These are phyloP conservation scores for Pisolithus thermaeus DNA, from an alignment of 1,284 basidiomycete species.

Conservation along the genomic window DNA sequence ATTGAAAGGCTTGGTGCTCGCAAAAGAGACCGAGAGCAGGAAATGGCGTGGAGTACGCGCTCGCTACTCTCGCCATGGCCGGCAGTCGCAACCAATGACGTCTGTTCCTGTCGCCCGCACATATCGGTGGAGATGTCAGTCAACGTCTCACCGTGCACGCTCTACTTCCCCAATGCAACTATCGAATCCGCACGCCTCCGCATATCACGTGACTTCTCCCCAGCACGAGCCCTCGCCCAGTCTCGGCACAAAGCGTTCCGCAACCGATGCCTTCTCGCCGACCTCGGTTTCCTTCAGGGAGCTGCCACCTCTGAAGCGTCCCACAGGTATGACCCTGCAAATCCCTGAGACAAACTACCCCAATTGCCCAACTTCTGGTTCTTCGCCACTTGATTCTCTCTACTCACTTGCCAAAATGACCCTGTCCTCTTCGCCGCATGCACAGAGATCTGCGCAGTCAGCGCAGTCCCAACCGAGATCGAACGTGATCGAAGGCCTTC, in stretches of 20 bases:
- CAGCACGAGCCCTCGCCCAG: constrained; percentile 31
- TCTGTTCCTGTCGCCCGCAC: constrained; percentile 25
- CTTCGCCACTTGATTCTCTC: constrained; percentile 58
- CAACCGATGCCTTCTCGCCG: constrained; percentile 75
- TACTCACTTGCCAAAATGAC: constrained; percentile 60
- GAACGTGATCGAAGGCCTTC: constrained; percentile 31
- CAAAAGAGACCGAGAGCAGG: constrained; percentile 63
- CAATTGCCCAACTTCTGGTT: constrained; percentile 25
- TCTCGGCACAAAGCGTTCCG: constrained; percentile 60
- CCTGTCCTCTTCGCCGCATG: constrained; percentile 34
- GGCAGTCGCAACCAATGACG: constrained; percentile 22
- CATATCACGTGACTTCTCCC: constrained; percentile 19
- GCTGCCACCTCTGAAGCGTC: constrained; percentile 44
- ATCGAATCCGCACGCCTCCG: constrained; percentile 17
- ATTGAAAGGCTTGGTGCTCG: constrained; percentile 68
- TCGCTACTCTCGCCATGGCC: constrained; percentile 24
- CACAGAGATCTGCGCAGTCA: constrained; percentile 21
- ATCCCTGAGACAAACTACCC: constrained; percentile 40
- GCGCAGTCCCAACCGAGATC: constrained; percentile 12
- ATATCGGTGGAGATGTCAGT: constrained; percentile 21
- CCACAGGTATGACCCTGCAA: constrained; percentile 48
- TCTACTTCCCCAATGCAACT: constrained; percentile 38
- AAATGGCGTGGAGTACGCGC: constrained; percentile 38
- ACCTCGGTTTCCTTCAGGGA: constrained; percentile 56
- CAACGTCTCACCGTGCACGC: constrained; percentile 34